Base-by-base conservation (phyloP, 2,329 filamentous ascomycete species). In the Byssochlamys sp. region DNA sequence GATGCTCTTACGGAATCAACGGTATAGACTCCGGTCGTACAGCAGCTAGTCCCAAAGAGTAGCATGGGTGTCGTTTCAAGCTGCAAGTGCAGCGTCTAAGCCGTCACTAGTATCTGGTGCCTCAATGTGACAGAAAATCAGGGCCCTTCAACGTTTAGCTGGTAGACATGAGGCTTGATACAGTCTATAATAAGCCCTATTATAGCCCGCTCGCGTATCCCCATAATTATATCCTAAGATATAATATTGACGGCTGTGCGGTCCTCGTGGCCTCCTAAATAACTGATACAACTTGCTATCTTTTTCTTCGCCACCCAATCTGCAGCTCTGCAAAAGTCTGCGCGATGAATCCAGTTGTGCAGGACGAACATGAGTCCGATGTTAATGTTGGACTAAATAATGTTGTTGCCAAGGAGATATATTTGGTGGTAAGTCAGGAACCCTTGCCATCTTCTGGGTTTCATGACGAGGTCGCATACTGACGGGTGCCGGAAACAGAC, bases 351-450 rank as follows among this genome's bases (percentile, higher is more conserved):
- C 14, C 27, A 14, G 24, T 12, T 10, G 25, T 27, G 24, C 49
- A 51, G 49, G 27, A 51, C 24, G n/a, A 26, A n/a, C 10, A 26
- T 14, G 49, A 27, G 9, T 28, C 55, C 56, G 59, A 60, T 51
- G 56, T 62, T 57, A 59, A 60, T 53, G 55, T 61, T 31, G 63
- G 65, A 24, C 59, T 66, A 29, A 65, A 65, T 54, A 66, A 66
- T 52, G 59, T 64, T 51, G 61, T 65, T 31, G 63, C 63, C 51
- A 61, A 59, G 60, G 62, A 60, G 48, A 63, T 62, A 4, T 63
- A 60, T 27, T 60, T 61, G 3, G 59, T 61, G 60, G 65, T 67
- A 50, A 57, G 57, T 59, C 53, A n/a, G 6, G 19, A 33, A 53
- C 6, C n/a, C n/a, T 45, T 54, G 31, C 31, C 31, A n/a, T 27